These are phyloP conservation scores for Astrothelium subdiscretum DNA, from an alignment of 495 filamentous ascomycete species.

Conservation along the genomic window DNA sequence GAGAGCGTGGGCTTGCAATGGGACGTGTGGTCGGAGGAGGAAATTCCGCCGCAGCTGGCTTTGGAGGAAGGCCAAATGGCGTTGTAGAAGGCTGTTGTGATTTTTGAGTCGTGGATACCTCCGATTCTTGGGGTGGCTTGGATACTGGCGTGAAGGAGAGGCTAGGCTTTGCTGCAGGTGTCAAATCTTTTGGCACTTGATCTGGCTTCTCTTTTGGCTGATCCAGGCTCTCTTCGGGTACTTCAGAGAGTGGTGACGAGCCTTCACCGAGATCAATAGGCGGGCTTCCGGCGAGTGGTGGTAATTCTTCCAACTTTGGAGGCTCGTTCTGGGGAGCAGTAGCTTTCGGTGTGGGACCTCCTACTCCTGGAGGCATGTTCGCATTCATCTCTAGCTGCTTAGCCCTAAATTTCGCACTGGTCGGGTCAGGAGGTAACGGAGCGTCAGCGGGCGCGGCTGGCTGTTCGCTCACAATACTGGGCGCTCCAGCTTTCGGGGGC, in stretches of 20 bases:
- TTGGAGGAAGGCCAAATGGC: slow-evolving; percentile 17
- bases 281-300: slow-evolving; percentile 54
- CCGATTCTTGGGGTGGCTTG: neutral
- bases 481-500: neutral
- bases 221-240: neutral
- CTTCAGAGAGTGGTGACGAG: neutral
- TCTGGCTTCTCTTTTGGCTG: neutral
- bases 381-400: slow-evolving; percentile 43
- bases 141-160: neutral
- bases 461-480: slow-evolving; percentile 16
- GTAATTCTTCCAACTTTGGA: slow-evolving; percentile 31
- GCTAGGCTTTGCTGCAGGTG: slow-evolving; percentile 5
- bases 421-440: slow-evolving; percentile 67
- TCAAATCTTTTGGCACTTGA: slow-evolving; percentile 21
- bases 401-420: slow-evolving; percentile 47
- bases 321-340: slow-evolving; percentile 42
- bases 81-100: neutral
- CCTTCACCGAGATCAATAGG: slow-evolving; percentile 24
- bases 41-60: slow-evolving; percentile 7
- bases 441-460: slow-evolving; percentile 29
- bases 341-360: slow-evolving; percentile 34
- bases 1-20: neutral
- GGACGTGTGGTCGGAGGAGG: neutral
- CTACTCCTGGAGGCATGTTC: slow-evolving; percentile 1
- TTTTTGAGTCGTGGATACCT: neutral